A percentile compares a stretch with the other conserved stretches of the same genome.
Evolutionary conservation across 2,329 filamentous ascomycete species (phyloP).

Genomic region (Monosporascus sp.): DNA sequence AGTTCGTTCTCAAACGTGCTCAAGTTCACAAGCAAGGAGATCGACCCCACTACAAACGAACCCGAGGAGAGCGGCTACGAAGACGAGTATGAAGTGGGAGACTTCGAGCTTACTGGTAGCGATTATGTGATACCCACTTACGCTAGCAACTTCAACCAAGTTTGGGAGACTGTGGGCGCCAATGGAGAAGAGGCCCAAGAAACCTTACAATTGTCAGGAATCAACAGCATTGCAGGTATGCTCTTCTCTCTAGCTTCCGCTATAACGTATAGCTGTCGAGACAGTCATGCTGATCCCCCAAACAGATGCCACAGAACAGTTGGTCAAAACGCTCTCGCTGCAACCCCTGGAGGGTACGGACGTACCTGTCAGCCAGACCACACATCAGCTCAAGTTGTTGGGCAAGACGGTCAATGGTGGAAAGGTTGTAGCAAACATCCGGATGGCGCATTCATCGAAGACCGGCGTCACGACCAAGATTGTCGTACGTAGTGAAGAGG

Average conservation of each 20-base stretch:
- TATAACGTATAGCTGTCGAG: neutral
- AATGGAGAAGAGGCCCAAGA: slow-evolving; percentile 85
- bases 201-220: slow-evolving; percentile 78
- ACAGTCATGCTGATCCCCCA: neutral
- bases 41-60: slow-evolving; percentile 89
- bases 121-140: slow-evolving; percentile 94
- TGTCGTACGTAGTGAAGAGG: slow-evolving; percentile 84
- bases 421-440: slow-evolving; percentile 76
- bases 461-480: slow-evolving; percentile 95
- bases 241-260: slow-evolving; percentile 12
- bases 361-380: slow-evolving; percentile 79
- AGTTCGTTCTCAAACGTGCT: slow-evolving; percentile 86
- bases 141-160: slow-evolving; percentile 88
- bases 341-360: slow-evolving; percentile 94
- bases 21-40: slow-evolving; percentile 97
- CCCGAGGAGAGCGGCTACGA: slow-evolving; percentile 91
- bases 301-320: slow-evolving; percentile 84
- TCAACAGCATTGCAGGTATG: slow-evolving; percentile 90
- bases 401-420: slow-evolving; percentile 92
- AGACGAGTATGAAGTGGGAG: slow-evolving; percentile 95
- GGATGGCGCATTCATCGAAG: slow-evolving; percentile 93
- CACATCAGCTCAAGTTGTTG: slow-evolving; percentile 90
- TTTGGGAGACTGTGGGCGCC: slow-evolving; percentile 92
- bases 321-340: slow-evolving; percentile 79
- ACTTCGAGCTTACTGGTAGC: slow-evolving; percentile 83